Percentiles rank a stretch among this genome's conserved stretches.
Conservation (phyloP, 2,329 filamentous ascomycete species). For the Apiospora koreana region DNA sequence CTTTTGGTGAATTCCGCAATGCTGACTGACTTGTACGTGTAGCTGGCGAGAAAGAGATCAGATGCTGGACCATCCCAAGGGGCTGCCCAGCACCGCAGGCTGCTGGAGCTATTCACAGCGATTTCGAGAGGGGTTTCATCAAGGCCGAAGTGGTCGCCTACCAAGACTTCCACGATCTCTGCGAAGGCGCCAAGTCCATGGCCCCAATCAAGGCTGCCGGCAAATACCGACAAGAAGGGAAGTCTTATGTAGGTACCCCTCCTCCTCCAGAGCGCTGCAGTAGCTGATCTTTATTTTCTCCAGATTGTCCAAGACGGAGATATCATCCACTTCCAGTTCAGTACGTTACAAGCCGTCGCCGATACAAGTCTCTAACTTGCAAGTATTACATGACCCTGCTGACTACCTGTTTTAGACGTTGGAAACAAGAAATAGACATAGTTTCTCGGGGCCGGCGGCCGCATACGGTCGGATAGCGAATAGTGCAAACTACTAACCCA, state of each 20-base stretch:
- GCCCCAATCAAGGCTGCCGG: constrained; percentile 46
- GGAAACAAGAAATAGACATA: constrained; percentile 11
- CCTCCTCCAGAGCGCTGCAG: background rate
- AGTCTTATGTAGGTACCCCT: constrained; percentile 38
- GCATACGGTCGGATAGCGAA: background rate
- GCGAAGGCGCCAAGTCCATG: constrained; percentile 45
- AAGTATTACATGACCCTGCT: background rate
- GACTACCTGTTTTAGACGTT: constrained; percentile 9
- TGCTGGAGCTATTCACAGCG: constrained; percentile 42
- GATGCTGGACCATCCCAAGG: constrained; percentile 44
- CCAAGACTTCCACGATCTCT: constrained; percentile 46
- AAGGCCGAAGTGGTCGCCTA: constrained; percentile 48
- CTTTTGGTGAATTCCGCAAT: background rate
- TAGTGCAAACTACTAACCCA: background rate
- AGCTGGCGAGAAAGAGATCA: constrained; percentile 47
- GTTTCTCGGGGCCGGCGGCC: background rate
- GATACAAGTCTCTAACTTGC: background rate
- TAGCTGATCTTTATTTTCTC: constrained; percentile 21
- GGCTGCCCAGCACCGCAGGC: constrained; percentile 42
- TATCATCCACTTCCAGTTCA: constrained; percentile 46
- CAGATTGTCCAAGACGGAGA: constrained; percentile 44
- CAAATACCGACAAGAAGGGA: constrained; percentile 46
- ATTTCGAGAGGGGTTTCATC: constrained; percentile 47
- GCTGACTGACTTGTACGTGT: constrained; percentile 19
- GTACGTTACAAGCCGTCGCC: constrained; percentile 29